Conservation (phyloP, 306 rosid genomes). For the Purshia tridentata region DNA sequence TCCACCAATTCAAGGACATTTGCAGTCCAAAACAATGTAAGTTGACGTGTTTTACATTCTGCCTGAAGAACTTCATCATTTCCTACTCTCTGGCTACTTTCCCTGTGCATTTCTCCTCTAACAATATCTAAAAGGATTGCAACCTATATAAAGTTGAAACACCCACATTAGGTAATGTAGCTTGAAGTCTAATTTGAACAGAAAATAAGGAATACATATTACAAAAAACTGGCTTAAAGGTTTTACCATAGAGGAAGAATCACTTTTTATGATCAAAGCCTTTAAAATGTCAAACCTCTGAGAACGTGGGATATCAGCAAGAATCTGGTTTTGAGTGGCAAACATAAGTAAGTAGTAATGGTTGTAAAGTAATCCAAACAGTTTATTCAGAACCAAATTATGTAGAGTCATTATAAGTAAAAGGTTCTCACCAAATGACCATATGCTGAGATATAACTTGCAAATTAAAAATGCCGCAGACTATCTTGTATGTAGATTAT, state of each 20-base stretch:
- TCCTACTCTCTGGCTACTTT: conserved; percentile 36
- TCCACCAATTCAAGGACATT: conserved; percentile 66
- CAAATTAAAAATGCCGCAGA: background rate
- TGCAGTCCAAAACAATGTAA: conserved; percentile 54
- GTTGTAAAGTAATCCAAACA: conserved; percentile 17
- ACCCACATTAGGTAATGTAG: conserved; percentile 28
- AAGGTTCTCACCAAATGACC: background rate
- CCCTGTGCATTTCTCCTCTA: conserved; percentile 61
- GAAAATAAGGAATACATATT: conserved; percentile 3
- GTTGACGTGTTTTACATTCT: conserved; percentile 20
- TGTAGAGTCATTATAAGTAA: background rate
- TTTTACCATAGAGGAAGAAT: conserved; percentile 85
- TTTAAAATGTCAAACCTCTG: conserved; percentile 67
- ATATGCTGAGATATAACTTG: conserved; percentile 7
- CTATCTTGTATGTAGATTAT: background rate
- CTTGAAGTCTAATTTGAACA: conserved; percentile 4
- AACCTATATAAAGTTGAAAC: conserved; percentile 43
- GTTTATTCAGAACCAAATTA: background rate
- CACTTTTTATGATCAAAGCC: conserved; percentile 65
- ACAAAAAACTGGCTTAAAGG: conserved; percentile 22
- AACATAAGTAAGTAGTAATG: conserved; percentile 11
- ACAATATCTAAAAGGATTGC: conserved; percentile 79
- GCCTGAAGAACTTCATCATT: conserved; percentile 21
- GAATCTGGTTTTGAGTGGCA: conserved; percentile 53
- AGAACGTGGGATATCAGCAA: conserved; percentile 63